These are phyloP conservation scores for Orbilia oligospora DNA, from an alignment of 2,329 filamentous ascomycete genomes.

Conservation along the genomic window DNA sequence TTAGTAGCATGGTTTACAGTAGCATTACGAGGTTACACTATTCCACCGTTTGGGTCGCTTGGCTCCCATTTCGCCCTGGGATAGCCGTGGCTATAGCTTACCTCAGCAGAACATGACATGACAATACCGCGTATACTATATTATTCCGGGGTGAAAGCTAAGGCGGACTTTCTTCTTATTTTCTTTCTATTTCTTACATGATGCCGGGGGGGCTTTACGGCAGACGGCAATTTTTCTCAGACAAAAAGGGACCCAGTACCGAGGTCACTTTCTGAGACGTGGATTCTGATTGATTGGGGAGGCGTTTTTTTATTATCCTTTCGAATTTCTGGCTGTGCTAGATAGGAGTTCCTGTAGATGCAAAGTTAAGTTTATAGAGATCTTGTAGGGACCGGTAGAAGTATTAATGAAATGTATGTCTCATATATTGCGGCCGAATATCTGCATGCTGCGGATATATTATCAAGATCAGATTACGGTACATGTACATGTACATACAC, in stretches of 20 bases:
- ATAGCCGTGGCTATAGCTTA: slow-evolving; percentile 28
- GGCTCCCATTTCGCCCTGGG: slow-evolving; percentile 20
- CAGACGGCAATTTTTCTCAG: slow-evolving; percentile 35
- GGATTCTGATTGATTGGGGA: slow-evolving; percentile 15
- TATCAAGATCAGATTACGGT: slow-evolving; percentile 12
- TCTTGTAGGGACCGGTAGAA: background rate
- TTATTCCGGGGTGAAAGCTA: too few relatives aligned
- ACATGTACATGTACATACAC: background rate
- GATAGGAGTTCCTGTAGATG: slow-evolving; percentile 26
- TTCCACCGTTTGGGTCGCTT: slow-evolving; percentile 21
- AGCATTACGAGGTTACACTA: slow-evolving; percentile 54
- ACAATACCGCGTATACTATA: background rate
- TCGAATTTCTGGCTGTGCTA: slow-evolving; percentile 17
- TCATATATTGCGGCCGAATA: slow-evolving; percentile 53
- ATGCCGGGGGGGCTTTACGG: background rate
- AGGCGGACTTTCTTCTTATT: background rate
- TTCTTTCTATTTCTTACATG: slow-evolving; percentile 6
- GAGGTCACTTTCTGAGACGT: slow-evolving; percentile 27
- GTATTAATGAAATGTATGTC: slow-evolving; percentile 47
- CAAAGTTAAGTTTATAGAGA: background rate
- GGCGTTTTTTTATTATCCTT: background rate
- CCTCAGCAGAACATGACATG: slow-evolving; percentile 35
- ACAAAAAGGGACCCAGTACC: slow-evolving; percentile 34
- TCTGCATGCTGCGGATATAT: slow-evolving; percentile 40
- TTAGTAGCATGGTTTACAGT: slow-evolving; percentile 27